Conservation (phyloP, 108 stramenopile species). For the Fragilaria radians region DNA sequence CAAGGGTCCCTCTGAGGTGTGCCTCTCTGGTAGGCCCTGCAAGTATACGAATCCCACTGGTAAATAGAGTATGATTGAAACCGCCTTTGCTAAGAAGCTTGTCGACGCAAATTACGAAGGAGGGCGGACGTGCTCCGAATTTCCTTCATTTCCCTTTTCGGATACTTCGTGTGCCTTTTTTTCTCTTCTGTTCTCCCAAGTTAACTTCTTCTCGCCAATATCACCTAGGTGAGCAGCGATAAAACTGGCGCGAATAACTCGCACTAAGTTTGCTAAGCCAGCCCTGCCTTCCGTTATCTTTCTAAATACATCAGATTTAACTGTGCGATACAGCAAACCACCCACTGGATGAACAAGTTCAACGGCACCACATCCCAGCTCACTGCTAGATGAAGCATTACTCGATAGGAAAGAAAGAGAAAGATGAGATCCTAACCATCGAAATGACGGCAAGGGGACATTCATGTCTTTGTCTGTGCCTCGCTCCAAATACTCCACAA, state of each 20-base stretch:
- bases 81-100: slow-evolving; percentile 77
- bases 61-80: slow-evolving; percentile 72
- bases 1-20: slow-evolving; percentile 66
- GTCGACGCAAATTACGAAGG: slow-evolving; percentile 78
- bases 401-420: slow-evolving; percentile 69
- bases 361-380: slow-evolving; percentile 78
- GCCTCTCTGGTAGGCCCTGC: slow-evolving; percentile 66
- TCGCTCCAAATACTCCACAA: slow-evolving; percentile 63
- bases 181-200: slow-evolving; percentile 18
- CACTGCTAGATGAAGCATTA: slow-evolving; percentile 68
- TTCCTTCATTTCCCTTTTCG: slow-evolving; percentile 3
- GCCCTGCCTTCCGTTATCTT: slow-evolving; percentile 62
- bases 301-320: slow-evolving; percentile 61
- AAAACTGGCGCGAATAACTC: slow-evolving; percentile 72
- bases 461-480: slow-evolving; percentile 40
- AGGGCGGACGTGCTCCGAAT: slow-evolving; percentile 26
- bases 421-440: slow-evolving; percentile 78
- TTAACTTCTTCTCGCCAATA: slow-evolving; percentile 45
- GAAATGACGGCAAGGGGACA: slow-evolving; percentile 66
- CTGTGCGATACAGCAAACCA: slow-evolving; percentile 63
- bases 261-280: slow-evolving; percentile 65
- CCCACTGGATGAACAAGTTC: slow-evolving; percentile 78
- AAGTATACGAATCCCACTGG: slow-evolving; percentile 69
- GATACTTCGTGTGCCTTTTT: background rate
- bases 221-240: slow-evolving; percentile 71